Evolutionary conservation across 164 flowering plant species (phyloP).

Genomic region (Amborella trichopoda): DNA sequence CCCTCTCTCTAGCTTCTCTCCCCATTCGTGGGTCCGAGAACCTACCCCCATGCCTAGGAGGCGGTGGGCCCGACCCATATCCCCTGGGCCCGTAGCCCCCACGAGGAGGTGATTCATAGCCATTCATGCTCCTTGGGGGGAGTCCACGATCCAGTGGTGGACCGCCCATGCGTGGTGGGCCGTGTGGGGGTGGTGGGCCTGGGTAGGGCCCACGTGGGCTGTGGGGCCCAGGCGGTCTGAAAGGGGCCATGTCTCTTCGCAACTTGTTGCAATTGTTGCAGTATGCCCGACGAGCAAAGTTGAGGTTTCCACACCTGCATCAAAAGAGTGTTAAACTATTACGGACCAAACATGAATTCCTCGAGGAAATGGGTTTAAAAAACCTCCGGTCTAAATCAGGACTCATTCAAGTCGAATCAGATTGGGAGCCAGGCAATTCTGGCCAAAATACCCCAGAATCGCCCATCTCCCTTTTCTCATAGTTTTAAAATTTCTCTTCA

Average conservation of each 20-base stretch:
- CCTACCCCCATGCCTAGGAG: conserved; percentile 48
- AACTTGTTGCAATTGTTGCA: conserved; percentile 69
- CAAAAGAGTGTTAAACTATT: too few relatives aligned
- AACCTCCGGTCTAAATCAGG: too few relatives aligned
- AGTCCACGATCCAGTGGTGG: conserved; percentile 39
- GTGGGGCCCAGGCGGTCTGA: conserved; percentile 17
- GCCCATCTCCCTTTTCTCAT: too few relatives aligned
- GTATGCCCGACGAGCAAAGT: conserved; percentile 74
- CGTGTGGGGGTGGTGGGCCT: conserved; percentile 39
- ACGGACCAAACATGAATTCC: too few relatives aligned
- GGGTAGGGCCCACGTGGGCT: conserved; percentile 30
- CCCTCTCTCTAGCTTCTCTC: conserved; percentile 24
- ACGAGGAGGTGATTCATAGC: conserved; percentile 64
- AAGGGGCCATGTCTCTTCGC: conserved; percentile 15
- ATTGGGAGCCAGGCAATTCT: too few relatives aligned
- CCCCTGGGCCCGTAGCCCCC: conserved; percentile 46
- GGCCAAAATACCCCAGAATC: too few relatives aligned
- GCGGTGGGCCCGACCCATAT: conserved; percentile 20
- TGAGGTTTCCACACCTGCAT: conserved; percentile 67
- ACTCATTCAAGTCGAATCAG: too few relatives aligned
- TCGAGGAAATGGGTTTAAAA: too few relatives aligned
- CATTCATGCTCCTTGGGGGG: conserved; percentile 47
- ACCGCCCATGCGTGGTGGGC: conserved; percentile 44
- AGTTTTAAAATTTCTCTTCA: too few relatives aligned
- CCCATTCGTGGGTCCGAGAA: conserved; percentile 42